Conservation (phyloP, 1,139 yeast genomes). For the Saccharomyces hybrid region DNA sequence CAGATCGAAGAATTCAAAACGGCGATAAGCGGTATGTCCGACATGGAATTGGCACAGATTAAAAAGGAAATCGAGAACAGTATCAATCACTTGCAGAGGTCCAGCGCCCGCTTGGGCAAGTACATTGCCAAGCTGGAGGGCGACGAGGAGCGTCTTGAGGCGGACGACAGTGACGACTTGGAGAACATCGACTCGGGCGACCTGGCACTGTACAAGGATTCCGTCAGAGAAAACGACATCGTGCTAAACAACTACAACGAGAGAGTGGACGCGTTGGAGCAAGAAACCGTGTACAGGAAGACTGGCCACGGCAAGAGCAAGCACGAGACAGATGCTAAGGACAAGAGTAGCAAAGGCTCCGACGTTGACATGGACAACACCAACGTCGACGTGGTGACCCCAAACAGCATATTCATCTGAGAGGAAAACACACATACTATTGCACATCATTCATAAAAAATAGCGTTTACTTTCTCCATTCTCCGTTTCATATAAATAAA, state of each 20-base stretch:
- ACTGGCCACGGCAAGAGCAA: constrained; percentile 2
- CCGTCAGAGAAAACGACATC: constrained; percentile 32
- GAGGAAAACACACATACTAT: background rate
- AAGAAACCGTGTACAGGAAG: constrained; percentile 26
- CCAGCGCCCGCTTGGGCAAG: constrained; percentile 31
- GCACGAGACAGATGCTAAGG: constrained; percentile 2
- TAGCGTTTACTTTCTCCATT: background rate
- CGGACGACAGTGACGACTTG: constrained; percentile 19
- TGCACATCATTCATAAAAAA: background rate
- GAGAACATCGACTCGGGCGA: constrained; percentile 27
- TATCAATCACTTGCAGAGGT: constrained; percentile 30
- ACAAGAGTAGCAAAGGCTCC: background rate
- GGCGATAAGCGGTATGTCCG: constrained; percentile 32
- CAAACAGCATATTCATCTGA: constrained; percentile 3
- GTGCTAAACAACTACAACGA: constrained; percentile 33
- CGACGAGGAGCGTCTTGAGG: constrained; percentile 16
- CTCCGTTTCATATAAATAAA: background rate
- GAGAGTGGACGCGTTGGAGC: constrained; percentile 30
- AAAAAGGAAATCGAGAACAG: constrained; percentile 30
- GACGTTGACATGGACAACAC: constrained; percentile 5
- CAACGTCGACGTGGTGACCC: constrained; percentile 3
- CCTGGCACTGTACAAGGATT: constrained; percentile 30
- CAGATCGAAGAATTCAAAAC: constrained; percentile 33
- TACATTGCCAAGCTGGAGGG: constrained; percentile 28
- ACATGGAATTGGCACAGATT: constrained; percentile 27